Percentiles rank a stretch among this genome's conserved stretches.
Evolutionary conservation across 2,329 filamentous ascomycete genomes (phyloP).

Genomic region (Rutstroemia sydowiana): DNA sequence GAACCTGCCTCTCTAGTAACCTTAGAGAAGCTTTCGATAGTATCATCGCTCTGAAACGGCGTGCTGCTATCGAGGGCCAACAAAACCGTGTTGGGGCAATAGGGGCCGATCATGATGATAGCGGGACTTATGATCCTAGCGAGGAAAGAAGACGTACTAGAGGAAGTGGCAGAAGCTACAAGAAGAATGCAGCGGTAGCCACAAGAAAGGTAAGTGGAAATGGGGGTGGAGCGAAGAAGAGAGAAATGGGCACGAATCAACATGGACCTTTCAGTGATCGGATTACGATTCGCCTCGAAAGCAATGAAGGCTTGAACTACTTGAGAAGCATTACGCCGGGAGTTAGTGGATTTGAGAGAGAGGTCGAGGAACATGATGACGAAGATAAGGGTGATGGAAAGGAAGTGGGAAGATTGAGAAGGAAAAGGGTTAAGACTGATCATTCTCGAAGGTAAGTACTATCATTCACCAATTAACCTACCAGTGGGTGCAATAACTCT

Average conservation of each 20-base stretch:
- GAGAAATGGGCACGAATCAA: too few species aligned
- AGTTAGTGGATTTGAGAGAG: not conserved
- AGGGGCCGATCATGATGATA: slow-evolving; percentile 24
- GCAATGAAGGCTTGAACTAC: slow-evolving; percentile 11
- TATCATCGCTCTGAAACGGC: slow-evolving; percentile 12
- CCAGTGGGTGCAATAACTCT: too few species aligned
- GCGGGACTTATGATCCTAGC: slow-evolving; percentile 25
- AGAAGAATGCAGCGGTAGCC: not conserved
- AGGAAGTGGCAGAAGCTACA: not conserved
- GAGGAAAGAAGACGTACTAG: not conserved
- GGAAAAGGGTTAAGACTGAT: slow-evolving; percentile 4
- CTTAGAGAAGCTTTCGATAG: too few species aligned
- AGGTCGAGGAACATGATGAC: not conserved
- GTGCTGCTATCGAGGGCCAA: slow-evolving; percentile 12
- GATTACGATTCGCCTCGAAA: slow-evolving; percentile 11
- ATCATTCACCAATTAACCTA: too few species aligned
- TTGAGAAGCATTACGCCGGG: slow-evolving; percentile 13
- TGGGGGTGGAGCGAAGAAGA: not conserved
- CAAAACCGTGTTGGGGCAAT: slow-evolving; percentile 13
- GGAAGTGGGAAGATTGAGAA: not conserved
- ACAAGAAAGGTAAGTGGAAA: not conserved
- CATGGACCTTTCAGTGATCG: slow-evolving; percentile 6
- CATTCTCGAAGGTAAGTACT: slow-evolving; percentile 3
- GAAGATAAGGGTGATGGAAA: slow-evolving; percentile 2
- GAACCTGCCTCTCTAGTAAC: slow-evolving; percentile 6